Conservation (phyloP, 139 green algal species). For the Chlorella vulgaris region DNA sequence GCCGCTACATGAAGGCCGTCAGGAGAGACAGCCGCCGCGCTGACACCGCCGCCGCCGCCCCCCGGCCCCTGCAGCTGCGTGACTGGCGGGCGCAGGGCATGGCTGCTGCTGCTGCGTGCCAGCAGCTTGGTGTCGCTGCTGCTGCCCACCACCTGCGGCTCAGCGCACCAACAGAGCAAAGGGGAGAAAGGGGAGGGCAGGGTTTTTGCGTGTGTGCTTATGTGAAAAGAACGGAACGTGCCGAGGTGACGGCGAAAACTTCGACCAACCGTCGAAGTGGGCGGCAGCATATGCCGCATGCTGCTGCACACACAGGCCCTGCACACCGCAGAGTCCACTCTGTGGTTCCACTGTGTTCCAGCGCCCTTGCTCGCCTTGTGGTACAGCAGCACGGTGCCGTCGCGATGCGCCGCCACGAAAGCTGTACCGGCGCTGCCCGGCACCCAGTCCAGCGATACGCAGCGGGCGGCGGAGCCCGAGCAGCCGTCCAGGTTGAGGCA, state of each 20-base stretch:
- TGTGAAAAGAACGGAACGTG: too few species aligned
- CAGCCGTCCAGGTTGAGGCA: constrained; percentile 55
- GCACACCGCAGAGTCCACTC: not conserved
- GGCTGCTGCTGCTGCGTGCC: constrained; percentile 38
- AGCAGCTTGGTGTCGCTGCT: constrained; percentile 58
- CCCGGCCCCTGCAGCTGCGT: constrained; percentile 23
- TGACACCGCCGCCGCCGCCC: constrained; percentile 60
- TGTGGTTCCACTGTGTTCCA: not conserved
- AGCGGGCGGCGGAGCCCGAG: constrained; percentile 40
- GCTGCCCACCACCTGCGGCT: constrained; percentile 34
- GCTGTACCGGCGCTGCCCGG: constrained; percentile 39
- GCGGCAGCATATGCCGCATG: too few species aligned
- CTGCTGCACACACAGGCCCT: not conserved
- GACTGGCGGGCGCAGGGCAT: constrained; percentile 12
- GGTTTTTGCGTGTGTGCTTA: too few species aligned
- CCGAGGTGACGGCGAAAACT: too few species aligned
- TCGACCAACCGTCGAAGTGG: too few species aligned
- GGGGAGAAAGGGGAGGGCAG: not conserved
- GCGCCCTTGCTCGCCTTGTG: not conserved
- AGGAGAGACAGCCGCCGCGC: constrained; percentile 72
- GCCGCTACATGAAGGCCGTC: constrained; percentile 77
- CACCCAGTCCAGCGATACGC: constrained; percentile 65
- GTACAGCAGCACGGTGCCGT: constrained; percentile 56
- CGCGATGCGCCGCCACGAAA: constrained; percentile 66
- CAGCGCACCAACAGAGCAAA: not conserved